Base-by-base conservation (phyloP, 1,139 yeast genomes). In the Yamadazyma epiphylla region DNA sequence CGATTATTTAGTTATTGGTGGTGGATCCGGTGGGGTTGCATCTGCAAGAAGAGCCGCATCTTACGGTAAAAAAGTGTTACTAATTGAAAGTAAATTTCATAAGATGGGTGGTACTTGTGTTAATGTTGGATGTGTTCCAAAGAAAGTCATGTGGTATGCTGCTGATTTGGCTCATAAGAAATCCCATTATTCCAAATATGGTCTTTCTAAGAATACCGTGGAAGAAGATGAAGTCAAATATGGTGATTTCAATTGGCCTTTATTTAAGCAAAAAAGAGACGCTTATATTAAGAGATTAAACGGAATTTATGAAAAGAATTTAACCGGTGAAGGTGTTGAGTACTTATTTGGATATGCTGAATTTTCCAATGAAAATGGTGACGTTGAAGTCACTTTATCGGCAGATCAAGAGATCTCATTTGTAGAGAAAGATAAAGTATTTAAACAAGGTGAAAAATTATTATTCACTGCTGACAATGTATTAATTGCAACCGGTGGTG, bases 21-120 rank as follows among this genome's bases (percentile, higher is more conserved):
- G 98, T 39, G 99, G 99, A n/a, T 87, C 96, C 24, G 99, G 97
- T 31, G 99, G 99, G 45, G 96, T 91, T 28, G 96, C 98, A 13
- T 82, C 95, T 15, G 95, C 96, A 13, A 80, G 99, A 57, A 78
- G 97, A 49, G 98, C 98, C 9, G 95, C 97, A 29, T 76, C 80
- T 28, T 79, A 88, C 48, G 98, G 98, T 16, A 95, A 94, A 19
- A 86, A 87, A 46, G 83, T 94, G 2, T 68, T 89, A 39, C 54
- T 91, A 24, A 71, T 91, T 36, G 98, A 91, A 58, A 77, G 86
- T 24, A 76, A 79, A 36, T 78, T 67, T 37, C 49, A 64, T 34
- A 64, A 60, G 46, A 72, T 94, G 59, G 98, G 98, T 34, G 99
- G 99, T 25, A 94, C 99, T 28, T 91, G 99, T 73, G 99, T 94